Evolutionary conservation across 164 flowering plant species (phyloP), one percentile per base, ranked within the genome.

Genomic region (Malania oleifera): DNA sequence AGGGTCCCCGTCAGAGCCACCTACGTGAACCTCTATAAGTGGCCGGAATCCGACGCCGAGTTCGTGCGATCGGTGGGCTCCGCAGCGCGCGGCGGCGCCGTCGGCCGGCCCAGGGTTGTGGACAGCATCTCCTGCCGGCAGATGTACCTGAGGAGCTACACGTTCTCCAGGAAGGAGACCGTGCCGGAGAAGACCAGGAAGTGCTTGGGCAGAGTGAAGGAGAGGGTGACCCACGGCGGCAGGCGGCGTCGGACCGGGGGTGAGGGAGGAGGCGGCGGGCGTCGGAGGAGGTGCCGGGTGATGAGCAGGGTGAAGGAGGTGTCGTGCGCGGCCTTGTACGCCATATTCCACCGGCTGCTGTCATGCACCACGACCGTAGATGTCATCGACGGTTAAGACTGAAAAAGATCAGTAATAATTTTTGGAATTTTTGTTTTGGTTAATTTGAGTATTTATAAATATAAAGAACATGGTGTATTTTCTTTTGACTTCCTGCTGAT

Each of bases 41-140:
- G 85, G 88, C 83, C 85, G 43, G 85, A 78, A 49, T 76, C 84
- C 14, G 82, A 78, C 39, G 76, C 80, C 27, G 81, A 75, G 75
- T 78, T 78, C 63, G 66, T 77, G 20, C 52, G 59, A 41, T 70
- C 82, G 0, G 65, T 72, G 46, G 67, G 28, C 26, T 1, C 37
- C 12, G 15, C 22, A 13, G 12, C 41, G 18, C 61, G 1, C 40
- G 48, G 24, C n/a, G 12, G 54, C 17, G 35, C 37, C 18, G 57
- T 23, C 7, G 48, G 68, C 20, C 61, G 66, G 48, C 72, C 74
- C 1, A 59, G 66, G 35, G 82, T 77, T 51, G 82, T 77, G 62
- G 82, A 79, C 62, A 70, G 81, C 46, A 65, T 79, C 48, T 79
- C 85, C 0, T 79, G 89, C 75, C 67, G 89, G 62, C 82, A 81